Percentiles rank a stretch among this genome's conserved stretches.
Conservation (phyloP, 306 rosid genomes). For the Castanospermum australe region DNA sequence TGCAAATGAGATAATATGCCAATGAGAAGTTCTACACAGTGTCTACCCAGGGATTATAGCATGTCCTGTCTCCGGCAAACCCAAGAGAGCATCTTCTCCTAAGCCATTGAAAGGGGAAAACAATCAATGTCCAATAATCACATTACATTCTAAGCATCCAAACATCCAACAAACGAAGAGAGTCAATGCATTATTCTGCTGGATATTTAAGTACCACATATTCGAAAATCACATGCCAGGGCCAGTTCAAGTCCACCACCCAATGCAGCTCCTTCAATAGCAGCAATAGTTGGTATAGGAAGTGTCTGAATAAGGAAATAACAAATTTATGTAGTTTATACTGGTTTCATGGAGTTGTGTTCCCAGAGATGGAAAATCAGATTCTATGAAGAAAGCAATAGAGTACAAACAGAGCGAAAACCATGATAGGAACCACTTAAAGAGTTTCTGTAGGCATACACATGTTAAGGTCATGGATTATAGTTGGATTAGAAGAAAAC, state of each 20-base stretch:
- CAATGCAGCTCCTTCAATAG: slow-evolving; percentile 66
- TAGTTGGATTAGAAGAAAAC: background rate
- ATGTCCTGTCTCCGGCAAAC: slow-evolving; percentile 75
- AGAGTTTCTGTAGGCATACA: background rate
- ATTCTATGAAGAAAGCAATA: background rate
- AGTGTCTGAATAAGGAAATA: slow-evolving; percentile 41
- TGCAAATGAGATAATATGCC: background rate
- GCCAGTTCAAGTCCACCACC: slow-evolving; percentile 85
- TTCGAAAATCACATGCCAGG: slow-evolving; percentile 74
- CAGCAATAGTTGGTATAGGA: slow-evolving; percentile 63
- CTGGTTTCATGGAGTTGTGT: background rate
- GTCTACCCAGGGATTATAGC: slow-evolving; percentile 77
- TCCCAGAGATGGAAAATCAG: background rate
- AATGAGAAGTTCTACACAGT: background rate
- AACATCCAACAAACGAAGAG: background rate
- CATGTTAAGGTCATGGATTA: background rate
- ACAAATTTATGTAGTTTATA: background rate
- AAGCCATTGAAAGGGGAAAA: slow-evolving; percentile 19
- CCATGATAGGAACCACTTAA: background rate
- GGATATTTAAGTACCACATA: slow-evolving; percentile 51
- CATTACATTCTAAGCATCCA: background rate
- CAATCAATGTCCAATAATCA: slow-evolving; percentile 6
- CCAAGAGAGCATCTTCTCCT: slow-evolving; percentile 66
- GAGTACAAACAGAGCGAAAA: background rate
- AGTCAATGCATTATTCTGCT: background rate